Evolutionary conservation across 208 protist genomes (phyloP).

Genomic region (Entamoeba nuttalli): DNA sequence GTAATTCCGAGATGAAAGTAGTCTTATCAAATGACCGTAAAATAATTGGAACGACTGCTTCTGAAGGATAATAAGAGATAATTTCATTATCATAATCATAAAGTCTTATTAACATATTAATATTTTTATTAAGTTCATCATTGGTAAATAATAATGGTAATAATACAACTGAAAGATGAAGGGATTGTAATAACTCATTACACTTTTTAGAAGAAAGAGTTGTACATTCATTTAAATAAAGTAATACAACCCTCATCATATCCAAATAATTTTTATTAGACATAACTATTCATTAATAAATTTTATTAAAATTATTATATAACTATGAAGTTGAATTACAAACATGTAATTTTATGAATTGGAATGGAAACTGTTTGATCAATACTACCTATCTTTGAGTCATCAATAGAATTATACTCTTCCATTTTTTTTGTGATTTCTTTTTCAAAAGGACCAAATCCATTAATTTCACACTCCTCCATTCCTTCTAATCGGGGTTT

Average conservation of each 20-base stretch:
- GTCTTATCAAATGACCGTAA: background rate
- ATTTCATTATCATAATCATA: background rate
- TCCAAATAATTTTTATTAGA: background rate
- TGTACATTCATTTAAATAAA: background rate
- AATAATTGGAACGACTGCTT: too few species aligned
- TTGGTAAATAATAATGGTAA: background rate
- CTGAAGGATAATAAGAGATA: background rate
- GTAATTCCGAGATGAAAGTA: background rate
- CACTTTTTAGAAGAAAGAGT: background rate
- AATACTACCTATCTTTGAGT: too few species aligned
- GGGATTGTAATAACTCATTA: background rate
- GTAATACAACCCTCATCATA: background rate
- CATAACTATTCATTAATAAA: too few species aligned
- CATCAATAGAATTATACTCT: too few species aligned
- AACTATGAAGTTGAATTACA: too few species aligned
- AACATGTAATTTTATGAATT: too few species aligned
- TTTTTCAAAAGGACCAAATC: too few species aligned
- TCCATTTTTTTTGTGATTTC: too few species aligned
- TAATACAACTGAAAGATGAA: background rate
- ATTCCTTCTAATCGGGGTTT: too few species aligned
- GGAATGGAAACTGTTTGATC: too few species aligned
- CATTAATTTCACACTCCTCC: too few species aligned
- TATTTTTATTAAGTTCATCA: background rate
- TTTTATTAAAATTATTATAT: too few species aligned
- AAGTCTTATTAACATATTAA: background rate